Evolutionary conservation across 345 rosid species (phyloP), one percentile per base, ranked within the genome.

Genomic region (Bruguiera gymnorhiza): DNA sequence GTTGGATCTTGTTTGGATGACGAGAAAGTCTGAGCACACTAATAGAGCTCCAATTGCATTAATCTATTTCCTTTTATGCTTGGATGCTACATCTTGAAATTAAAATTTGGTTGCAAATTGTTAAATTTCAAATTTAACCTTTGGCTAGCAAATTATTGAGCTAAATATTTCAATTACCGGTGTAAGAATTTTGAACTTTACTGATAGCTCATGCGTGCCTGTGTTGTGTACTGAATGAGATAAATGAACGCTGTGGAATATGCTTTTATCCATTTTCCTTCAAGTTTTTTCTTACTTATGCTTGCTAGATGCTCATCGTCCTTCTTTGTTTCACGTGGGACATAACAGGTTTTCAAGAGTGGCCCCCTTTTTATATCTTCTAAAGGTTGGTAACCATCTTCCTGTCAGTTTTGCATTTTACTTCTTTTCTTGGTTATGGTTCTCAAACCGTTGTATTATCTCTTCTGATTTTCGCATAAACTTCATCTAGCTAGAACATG

Each of bases 361-460:
- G 98, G 98, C 70, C 97, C 93, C 1, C 96, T 91, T 78, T 91
- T 88, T 87, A 95, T 95, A 82, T 95, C 99, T 61, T 91, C 99
- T 10, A 95, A 95, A 95, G 99, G 99, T 89, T 68, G 55, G 88
- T 75, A 54, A 71, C 32, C 10, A 16, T 61, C 66, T 56, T 61
- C 30, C 31, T 13, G 8, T 43, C 48, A 8, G 26, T 27, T 48
- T 29, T 53, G 61, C 39, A 24, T 15, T 27, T 5, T 3, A 70
- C 46, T 11, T 3, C 16, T 39, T 36, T 30, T 37, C 24, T 2
- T 4, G 0, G 37, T 73, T 51, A 65, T 50, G 71, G 26, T 46
- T 66, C 20, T 24, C 59, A 62, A 9, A 15, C 50, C 36, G 60
- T 70, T 72, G 72, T 62, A 64, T 21, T 27, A 65, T 55, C 36